These are phyloP conservation scores for Rutstroemia sp. DNA, from an alignment of 2,329 filamentous ascomycete species.

Conservation along the genomic window DNA sequence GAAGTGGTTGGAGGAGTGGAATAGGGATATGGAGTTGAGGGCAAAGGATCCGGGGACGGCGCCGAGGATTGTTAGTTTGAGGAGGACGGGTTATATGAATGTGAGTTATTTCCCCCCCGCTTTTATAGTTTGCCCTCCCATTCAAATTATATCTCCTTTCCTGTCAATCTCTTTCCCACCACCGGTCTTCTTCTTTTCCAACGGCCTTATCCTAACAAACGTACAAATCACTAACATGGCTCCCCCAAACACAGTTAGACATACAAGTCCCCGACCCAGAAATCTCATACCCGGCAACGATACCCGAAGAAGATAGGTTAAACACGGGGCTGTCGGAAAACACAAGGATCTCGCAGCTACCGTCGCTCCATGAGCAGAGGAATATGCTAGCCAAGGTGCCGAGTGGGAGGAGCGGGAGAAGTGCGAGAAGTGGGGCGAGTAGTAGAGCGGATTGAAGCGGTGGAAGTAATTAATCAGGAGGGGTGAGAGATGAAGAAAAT, in stretches of 20 bases:
- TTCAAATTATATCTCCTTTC: background rate
- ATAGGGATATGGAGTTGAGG: slow-evolving; percentile 57
- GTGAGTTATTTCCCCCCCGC: slow-evolving; percentile 39
- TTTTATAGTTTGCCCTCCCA: background rate
- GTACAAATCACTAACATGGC: slow-evolving; percentile 20
- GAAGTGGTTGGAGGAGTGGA: slow-evolving; percentile 81
- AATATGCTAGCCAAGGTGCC: background rate
- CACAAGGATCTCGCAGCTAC: background rate
- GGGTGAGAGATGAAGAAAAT: background rate
- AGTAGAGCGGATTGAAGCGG: background rate
- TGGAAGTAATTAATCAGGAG: background rate
- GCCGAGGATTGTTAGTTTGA: slow-evolving; percentile 70
- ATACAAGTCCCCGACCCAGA: slow-evolving; percentile 77
- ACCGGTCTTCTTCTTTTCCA: background rate
- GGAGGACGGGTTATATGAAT: slow-evolving; percentile 82
- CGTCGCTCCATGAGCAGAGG: background rate
- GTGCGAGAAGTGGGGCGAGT: background rate
- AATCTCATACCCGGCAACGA: slow-evolving; percentile 39
- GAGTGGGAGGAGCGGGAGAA: background rate
- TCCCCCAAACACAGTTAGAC: slow-evolving; percentile 48
- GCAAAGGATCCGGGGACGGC: slow-evolving; percentile 42
- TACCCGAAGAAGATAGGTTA: background rate
- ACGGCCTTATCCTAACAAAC: background rate
- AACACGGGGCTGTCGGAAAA: slow-evolving; percentile 1
- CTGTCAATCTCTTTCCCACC: background rate